A percentile compares a stretch with the other conserved stretches of the same genome.
Evolutionary conservation across 2,329 filamentous ascomycete genomes (phyloP).

Genomic region (Westerdykella sp.): DNA sequence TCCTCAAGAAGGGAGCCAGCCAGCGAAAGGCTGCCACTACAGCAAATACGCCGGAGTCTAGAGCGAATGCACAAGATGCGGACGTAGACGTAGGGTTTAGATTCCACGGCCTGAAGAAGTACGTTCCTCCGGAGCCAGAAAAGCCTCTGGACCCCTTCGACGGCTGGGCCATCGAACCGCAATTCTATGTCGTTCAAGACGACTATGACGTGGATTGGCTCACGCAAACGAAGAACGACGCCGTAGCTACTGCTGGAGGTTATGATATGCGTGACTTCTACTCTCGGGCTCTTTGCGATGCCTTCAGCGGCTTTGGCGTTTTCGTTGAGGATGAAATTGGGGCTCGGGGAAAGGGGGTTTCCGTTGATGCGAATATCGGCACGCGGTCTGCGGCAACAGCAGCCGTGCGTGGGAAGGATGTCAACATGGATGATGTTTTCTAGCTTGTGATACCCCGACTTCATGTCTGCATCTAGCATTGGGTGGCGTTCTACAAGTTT

Average conservation of each 20-base stretch:
- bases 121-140: constrained; percentile 55
- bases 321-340: constrained; percentile 70
- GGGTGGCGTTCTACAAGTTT: constrained; percentile 16
- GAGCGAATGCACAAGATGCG: constrained; percentile 17
- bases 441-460: constrained; percentile 29
- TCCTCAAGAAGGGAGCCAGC: constrained; percentile 61
- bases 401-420: constrained; percentile 54
- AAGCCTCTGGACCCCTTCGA: constrained; percentile 85
- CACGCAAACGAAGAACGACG: constrained; percentile 59
- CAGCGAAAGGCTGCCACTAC: constrained; percentile 46
- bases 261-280: constrained; percentile 81
- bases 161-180: constrained; percentile 58
- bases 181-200: constrained; percentile 64
- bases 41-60: constrained; percentile 14
- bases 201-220: constrained; percentile 72
- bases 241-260: constrained; percentile 66
- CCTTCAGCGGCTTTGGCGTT: constrained; percentile 81
- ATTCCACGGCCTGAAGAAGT: constrained; percentile 74
- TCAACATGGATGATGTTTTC: constrained; percentile 42
- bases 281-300: constrained; percentile 73
- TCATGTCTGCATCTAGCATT: constrained; percentile 13
- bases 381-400: constrained; percentile 41
- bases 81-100: constrained; percentile 40
- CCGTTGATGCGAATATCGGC: constrained; percentile 26
- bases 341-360: constrained; percentile 34